Evolutionary conservation across 1,284 basidiomycete genomes (phyloP).

Genomic region (Porodaedalea pini): DNA sequence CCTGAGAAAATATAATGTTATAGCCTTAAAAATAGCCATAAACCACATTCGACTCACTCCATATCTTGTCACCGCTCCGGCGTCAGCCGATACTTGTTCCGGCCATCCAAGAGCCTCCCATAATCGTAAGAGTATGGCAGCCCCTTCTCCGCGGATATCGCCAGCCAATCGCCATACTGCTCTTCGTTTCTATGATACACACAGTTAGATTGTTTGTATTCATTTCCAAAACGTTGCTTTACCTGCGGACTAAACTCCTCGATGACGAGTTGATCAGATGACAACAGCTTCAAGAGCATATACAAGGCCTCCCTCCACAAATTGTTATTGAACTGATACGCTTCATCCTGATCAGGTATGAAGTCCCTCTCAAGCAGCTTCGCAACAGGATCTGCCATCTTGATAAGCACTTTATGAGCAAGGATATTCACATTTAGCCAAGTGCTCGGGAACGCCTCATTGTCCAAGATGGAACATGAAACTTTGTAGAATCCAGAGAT

Average conservation of each 20-base stretch:
- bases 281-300: constrained; percentile 81
- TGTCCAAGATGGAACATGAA: constrained; percentile 77
- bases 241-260: constrained; percentile 93
- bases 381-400: constrained; percentile 83
- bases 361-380: constrained; percentile 78
- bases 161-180: constrained; percentile 95
- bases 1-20: constrained; percentile 43
- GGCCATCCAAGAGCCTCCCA: constrained; percentile 89
- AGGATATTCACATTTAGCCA: constrained; percentile 95
- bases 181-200: constrained; percentile 69
- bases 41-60: constrained; percentile 46
- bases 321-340: constrained; percentile 67
- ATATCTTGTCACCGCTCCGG: constrained; percentile 51
- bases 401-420: constrained; percentile 84
- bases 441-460: constrained; percentile 85
- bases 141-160: constrained; percentile 91
- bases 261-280: constrained; percentile 88
- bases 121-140: constrained; percentile 75
- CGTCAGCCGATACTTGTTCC: constrained; percentile 48
- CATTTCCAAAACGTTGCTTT: constrained; percentile 21
- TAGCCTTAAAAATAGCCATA: neutral
- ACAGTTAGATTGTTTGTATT: neutral
- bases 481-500: constrained; percentile 82
- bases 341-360: constrained; percentile 65
- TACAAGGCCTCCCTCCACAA: constrained; percentile 84